A percentile compares a stretch with the other conserved stretches of the same genome.
These are phyloP conservation scores for Epichloe hybrida DNA, from an alignment of 2,329 filamentous ascomycete species.

Conservation along the genomic window DNA sequence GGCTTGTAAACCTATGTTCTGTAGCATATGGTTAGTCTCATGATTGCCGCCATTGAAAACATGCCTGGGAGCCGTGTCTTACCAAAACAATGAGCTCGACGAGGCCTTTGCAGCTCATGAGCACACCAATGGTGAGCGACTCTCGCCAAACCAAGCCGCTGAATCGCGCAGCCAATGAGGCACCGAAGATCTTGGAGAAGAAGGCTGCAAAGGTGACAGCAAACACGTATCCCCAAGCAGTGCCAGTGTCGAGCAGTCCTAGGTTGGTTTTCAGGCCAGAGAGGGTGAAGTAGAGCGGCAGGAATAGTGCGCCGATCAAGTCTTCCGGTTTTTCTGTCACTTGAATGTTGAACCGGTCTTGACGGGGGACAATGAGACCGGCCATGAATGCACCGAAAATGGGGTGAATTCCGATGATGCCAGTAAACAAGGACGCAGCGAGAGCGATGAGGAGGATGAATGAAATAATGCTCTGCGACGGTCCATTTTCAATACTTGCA, in stretches of 20 bases:
- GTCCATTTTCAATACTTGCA: conserved; percentile 73
- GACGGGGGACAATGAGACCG: conserved; percentile 74
- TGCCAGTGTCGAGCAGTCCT: conserved; percentile 66
- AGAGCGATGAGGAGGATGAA: conserved; percentile 71
- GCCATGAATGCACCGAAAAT: conserved; percentile 91
- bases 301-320: conserved; percentile 66
- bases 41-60: neutral
- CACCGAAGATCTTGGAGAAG: conserved; percentile 70
- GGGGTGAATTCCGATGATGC: conserved; percentile 81
- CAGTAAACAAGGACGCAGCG: conserved; percentile 71
- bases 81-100: conserved; percentile 92
- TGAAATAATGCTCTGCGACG: conserved; percentile 71
- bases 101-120: conserved; percentile 96
- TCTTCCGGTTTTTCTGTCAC: conserved; percentile 92
- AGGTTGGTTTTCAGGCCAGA: conserved; percentile 83
- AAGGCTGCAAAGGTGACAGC: conserved; percentile 75
- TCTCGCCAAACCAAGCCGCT: conserved; percentile 82
- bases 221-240: conserved; percentile 81
- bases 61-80: conserved; percentile 17
- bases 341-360: conserved; percentile 81
- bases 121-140: conserved; percentile 69
- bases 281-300: conserved; percentile 86
- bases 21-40: neutral
- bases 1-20: conserved; percentile 68
- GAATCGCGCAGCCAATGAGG: conserved; percentile 60